Percentiles rank a stretch among this genome's conserved stretches.
Evolutionary conservation across 352 stramenopile genomes (phyloP).

Genomic region (Phytophthora lateralis): DNA sequence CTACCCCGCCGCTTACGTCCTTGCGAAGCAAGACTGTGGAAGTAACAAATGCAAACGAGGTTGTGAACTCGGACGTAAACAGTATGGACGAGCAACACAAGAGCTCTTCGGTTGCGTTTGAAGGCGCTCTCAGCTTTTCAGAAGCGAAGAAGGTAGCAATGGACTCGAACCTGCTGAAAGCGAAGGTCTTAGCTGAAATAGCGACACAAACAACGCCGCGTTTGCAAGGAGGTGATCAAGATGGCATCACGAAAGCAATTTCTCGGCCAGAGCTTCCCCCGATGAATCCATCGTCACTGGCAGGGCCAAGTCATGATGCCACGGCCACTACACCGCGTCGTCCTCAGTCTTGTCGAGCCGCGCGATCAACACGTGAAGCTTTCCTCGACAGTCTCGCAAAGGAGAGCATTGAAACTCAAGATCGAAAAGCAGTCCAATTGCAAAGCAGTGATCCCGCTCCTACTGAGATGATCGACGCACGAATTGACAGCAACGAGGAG

Average conservation of each 20-base stretch:
- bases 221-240: not conserved
- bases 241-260: not conserved
- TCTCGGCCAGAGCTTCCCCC: constrained; percentile 10
- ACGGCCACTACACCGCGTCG: constrained; percentile 18
- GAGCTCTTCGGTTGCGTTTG: constrained; percentile 26
- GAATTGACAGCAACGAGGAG: not conserved
- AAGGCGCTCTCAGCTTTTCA: constrained; percentile 45
- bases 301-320: constrained; percentile 4
- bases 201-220: constrained; percentile 28
- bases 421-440: not conserved
- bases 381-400: constrained; percentile 26
- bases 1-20: constrained; percentile 23
- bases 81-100: not conserved
- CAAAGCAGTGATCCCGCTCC: not conserved
- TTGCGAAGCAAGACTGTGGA: constrained; percentile 7
- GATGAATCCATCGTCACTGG: not conserved
- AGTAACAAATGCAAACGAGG: not conserved
- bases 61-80: not conserved
- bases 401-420: constrained; percentile 1
- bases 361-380: constrained; percentile 23
- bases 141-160: constrained; percentile 44
- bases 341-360: constrained; percentile 21
- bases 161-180: constrained; percentile 14
- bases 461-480: not conserved
- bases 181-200: constrained; percentile 20